Evolutionary conservation across 257 asterid species (phyloP).

Genomic region (Scutellaria barbata): DNA sequence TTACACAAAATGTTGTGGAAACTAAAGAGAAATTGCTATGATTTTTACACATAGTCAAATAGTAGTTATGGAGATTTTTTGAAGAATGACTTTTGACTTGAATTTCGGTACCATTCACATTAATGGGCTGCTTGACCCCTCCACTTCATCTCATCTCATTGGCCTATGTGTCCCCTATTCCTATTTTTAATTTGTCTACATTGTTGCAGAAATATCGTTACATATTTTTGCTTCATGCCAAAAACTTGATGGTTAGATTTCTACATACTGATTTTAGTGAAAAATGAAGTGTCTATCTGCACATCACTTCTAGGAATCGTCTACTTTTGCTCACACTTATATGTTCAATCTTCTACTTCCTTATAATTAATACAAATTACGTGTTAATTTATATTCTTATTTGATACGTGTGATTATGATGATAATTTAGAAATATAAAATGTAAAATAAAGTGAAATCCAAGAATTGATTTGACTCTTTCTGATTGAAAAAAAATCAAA

Average conservation of each 20-base stretch:
- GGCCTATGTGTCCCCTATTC: neutral
- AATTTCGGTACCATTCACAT: conserved; percentile 36
- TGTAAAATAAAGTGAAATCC: too few relatives aligned
- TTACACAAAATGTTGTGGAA: conserved; percentile 1
- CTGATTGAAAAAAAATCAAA: too few relatives aligned
- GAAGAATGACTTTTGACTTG: conserved; percentile 37
- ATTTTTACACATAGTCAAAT: conserved; percentile 25
- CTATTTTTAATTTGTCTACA: neutral
- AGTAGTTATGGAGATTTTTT: conserved; percentile 17
- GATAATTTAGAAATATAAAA: too few relatives aligned
- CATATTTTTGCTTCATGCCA: neutral
- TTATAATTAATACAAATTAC: too few relatives aligned
- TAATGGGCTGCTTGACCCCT: conserved; percentile 68
- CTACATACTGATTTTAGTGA: neutral
- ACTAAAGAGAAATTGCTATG: conserved; percentile 39
- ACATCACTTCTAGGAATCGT: too few relatives aligned
- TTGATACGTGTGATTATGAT: too few relatives aligned
- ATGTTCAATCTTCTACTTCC: too few relatives aligned
- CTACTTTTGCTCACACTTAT: too few relatives aligned
- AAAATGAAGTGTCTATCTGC: too few relatives aligned
- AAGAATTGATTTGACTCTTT: too few relatives aligned
- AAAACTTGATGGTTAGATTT: conserved; percentile 1
- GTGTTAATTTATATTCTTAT: too few relatives aligned
- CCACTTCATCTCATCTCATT: conserved; percentile 34
- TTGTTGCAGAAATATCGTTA: neutral